phyloP scores from a whole-genome alignment of 768 basidiomycete genomes.

The Lentinula detonsa region DNA sequence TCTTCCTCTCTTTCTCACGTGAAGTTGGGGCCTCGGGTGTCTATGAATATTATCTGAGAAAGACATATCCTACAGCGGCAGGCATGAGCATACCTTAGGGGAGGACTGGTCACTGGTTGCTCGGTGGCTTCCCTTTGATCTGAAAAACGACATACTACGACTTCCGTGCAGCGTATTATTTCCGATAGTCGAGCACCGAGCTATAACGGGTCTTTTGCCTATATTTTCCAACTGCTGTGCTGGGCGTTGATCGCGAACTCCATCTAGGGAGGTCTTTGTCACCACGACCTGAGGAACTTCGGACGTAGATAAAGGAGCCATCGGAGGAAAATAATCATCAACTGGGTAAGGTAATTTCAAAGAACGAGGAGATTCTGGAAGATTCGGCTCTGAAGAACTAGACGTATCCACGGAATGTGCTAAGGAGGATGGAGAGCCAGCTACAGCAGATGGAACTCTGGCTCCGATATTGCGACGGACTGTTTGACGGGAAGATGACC shows the following conservation, averaged over 20 bases:
- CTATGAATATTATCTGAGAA: background rate
- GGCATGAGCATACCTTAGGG: background rate
- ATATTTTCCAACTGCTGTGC: background rate
- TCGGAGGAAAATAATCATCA: background rate
- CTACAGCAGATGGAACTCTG: background rate
- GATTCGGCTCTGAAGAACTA: background rate
- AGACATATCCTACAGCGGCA: background rate
- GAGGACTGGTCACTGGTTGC: background rate
- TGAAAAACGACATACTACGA: background rate
- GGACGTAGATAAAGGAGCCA: background rate
- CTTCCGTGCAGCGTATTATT: background rate
- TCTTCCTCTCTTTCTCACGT: conserved; percentile 20
- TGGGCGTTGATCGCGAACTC: background rate
- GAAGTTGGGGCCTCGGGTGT: background rate
- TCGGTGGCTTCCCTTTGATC: background rate
- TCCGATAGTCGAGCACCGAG: background rate
- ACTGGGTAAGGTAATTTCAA: background rate
- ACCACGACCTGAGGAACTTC: background rate
- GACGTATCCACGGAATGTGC: background rate
- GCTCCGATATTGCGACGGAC: background rate
- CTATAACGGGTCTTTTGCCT: background rate
- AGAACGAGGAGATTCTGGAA: background rate
- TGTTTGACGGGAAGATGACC: background rate
- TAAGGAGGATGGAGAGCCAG: background rate
- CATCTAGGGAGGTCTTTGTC: background rate